Conservation (phyloP, 805 yeast species). For the Metschnikowia drakensbergensis region DNA sequence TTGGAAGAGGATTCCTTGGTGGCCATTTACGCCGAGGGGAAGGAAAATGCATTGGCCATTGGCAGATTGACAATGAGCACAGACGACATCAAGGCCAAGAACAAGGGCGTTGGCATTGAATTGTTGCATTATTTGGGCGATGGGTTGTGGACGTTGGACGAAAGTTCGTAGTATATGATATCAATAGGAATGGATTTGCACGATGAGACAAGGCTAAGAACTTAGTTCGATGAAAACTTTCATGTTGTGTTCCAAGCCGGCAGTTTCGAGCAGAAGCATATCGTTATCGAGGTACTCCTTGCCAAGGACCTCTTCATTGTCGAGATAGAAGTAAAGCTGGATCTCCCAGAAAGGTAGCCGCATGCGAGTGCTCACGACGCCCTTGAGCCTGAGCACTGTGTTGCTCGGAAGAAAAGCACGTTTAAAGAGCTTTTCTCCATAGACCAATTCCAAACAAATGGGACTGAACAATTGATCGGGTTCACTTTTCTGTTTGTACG, state of each 20-base stretch:
- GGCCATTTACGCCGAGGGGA: conserved; percentile 86
- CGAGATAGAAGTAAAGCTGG: conserved; percentile 24
- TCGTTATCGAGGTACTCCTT: conserved; percentile 27
- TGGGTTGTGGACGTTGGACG: conserved; percentile 70
- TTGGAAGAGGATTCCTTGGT: conserved; percentile 68
- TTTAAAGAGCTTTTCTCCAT: conserved; percentile 2
- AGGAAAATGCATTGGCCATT: conserved; percentile 83
- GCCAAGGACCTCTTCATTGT: conserved; percentile 16
- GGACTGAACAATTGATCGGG: neutral
- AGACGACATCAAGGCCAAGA: conserved; percentile 75
- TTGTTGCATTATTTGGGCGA: conserved; percentile 82
- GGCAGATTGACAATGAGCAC: conserved; percentile 88
- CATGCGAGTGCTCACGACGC: conserved; percentile 22
- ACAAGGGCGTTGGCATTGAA: conserved; percentile 89
- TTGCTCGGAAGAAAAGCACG: conserved; percentile 23
- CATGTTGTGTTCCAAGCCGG: conserved; percentile 22
- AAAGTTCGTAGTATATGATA: conserved; percentile 16
- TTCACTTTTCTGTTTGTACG: too few relatives aligned
- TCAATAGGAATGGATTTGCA: neutral
- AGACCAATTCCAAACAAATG: neutral
- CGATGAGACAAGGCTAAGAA: neutral
- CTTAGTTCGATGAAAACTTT: neutral
- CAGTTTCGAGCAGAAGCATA: conserved; percentile 25
- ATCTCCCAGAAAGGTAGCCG: conserved; percentile 23
- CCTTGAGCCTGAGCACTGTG: conserved; percentile 34